Conservation (phyloP, 2,329 filamentous ascomycete genomes). For the Sarocladium kiliense region DNA sequence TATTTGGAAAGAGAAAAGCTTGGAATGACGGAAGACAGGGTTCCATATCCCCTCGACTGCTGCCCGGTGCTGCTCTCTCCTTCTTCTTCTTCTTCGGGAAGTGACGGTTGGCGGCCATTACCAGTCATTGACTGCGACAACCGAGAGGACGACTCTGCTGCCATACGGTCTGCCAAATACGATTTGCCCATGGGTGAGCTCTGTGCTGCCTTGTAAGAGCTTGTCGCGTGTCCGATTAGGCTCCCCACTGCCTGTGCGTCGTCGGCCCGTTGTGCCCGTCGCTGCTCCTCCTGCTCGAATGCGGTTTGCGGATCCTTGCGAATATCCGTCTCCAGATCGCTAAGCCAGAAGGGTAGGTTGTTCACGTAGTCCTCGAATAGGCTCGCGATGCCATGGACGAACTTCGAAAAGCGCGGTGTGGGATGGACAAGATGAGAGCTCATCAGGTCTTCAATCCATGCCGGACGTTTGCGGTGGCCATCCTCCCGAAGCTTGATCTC, state of each 20-base stretch:
- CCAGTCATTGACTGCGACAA: constrained; percentile 20
- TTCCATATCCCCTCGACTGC: constrained; percentile 37
- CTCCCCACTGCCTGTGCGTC: constrained; percentile 88
- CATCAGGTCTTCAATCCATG: constrained; percentile 91
- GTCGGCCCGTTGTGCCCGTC: constrained; percentile 73
- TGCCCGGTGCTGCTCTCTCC: constrained; percentile 30
- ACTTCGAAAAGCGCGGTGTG: constrained; percentile 90
- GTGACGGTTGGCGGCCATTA: background rate
- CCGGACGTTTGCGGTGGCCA: constrained; percentile 60
- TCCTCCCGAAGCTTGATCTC: constrained; percentile 84
- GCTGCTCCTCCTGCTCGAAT: constrained; percentile 86
- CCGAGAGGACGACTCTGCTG: constrained; percentile 35
- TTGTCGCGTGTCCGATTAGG: constrained; percentile 57
- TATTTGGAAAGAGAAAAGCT: constrained; percentile 79
- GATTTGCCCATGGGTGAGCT: constrained; percentile 66
- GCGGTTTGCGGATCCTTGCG: constrained; percentile 85
- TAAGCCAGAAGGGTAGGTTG: constrained; percentile 92
- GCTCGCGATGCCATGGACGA: constrained; percentile 85
- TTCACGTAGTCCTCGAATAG: constrained; percentile 97
- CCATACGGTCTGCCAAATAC: constrained; percentile 52
- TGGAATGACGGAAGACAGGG: constrained; percentile 70
- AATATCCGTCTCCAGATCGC: constrained; percentile 88
- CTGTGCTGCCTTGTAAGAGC: constrained; percentile 52
- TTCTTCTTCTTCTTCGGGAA: constrained; percentile 28
- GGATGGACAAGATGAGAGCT: constrained; percentile 87